A percentile compares a stretch with the other conserved stretches of the same genome.
Conservation (phyloP, 208 protist species). For the Leishmania major region DNA sequence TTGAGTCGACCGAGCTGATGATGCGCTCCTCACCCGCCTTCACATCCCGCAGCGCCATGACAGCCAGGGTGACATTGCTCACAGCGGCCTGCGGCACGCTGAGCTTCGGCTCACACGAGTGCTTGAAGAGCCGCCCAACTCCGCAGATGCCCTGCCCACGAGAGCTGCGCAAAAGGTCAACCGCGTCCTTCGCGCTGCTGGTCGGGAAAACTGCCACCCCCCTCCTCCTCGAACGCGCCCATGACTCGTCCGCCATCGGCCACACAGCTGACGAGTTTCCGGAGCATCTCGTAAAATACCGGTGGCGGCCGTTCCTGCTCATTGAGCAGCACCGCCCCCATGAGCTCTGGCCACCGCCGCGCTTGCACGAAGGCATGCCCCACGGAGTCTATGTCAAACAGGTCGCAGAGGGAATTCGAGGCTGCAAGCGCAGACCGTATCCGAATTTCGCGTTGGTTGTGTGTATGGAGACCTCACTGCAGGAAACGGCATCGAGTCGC, state of each 20-base stretch:
- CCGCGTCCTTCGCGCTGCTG: conserved; percentile 10
- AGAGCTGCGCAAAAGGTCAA: conserved; percentile 33
- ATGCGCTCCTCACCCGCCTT: conserved; percentile 63
- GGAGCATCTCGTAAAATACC: conserved; percentile 51
- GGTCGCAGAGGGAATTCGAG: conserved; percentile 28
- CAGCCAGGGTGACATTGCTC: conserved; percentile 68
- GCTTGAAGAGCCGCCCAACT: conserved; percentile 78
- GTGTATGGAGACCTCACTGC: conserved; percentile 22
- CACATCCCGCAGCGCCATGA: conserved; percentile 66
- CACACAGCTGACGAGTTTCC: conserved; percentile 32
- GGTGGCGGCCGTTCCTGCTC: conserved; percentile 74
- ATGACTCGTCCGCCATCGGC: conserved; percentile 25
- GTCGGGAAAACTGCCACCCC: background rate
- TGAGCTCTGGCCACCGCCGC: conserved; percentile 49
- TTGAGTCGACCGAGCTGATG: conserved; percentile 79
- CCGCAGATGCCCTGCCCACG: conserved; percentile 72
- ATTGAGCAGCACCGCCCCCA: conserved; percentile 81
- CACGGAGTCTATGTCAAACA: conserved; percentile 43
- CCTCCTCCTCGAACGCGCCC: conserved; percentile 32
- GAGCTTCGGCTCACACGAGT: conserved; percentile 79
- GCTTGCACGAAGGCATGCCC: conserved; percentile 39
- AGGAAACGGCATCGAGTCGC: conserved; percentile 19
- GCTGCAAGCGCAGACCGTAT: conserved; percentile 31
- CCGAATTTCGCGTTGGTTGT: conserved; percentile 29
- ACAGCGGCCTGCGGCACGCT: conserved; percentile 49